Conservation (phyloP, 345 rosid genomes). For the Turritis glabra region DNA sequence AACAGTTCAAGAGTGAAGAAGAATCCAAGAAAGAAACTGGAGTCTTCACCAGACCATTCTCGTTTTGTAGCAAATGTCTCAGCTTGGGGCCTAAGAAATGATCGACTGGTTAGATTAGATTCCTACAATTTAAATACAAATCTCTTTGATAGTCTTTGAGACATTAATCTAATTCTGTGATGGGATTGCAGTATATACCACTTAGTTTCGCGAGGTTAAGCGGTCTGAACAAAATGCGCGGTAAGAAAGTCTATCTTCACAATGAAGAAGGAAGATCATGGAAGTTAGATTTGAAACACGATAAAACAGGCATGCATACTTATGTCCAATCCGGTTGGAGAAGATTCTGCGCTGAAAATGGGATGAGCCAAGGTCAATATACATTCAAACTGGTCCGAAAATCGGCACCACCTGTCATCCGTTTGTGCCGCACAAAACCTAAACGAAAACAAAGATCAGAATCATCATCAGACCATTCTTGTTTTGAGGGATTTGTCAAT, state of each 20-base stretch:
- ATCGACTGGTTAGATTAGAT: conserved; percentile 28
- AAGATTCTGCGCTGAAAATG: conserved; percentile 30
- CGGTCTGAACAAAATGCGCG: conserved; percentile 19
- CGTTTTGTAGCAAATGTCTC: conserved; percentile 22
- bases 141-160: background rate
- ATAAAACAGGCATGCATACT: background rate
- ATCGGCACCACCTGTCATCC: conserved; percentile 7
- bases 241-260: background rate
- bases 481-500: background rate
- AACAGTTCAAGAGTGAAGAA: conserved; percentile 20
- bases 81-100: background rate
- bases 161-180: background rate
- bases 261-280: conserved; percentile 27
- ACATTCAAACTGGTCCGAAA: conserved; percentile 21
- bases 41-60: conserved; percentile 2
- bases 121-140: background rate
- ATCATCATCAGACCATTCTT: background rate
- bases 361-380: conserved; percentile 1
- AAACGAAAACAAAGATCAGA: background rate
- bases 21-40: background rate
- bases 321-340: conserved; percentile 19
- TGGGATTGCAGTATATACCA: conserved; percentile 21
- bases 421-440: conserved; percentile 9
- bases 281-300: background rate
- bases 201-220: background rate